Base-by-base conservation (phyloP, 2,329 filamentous ascomycete genomes). In the Zymoseptoria brevis region DNA sequence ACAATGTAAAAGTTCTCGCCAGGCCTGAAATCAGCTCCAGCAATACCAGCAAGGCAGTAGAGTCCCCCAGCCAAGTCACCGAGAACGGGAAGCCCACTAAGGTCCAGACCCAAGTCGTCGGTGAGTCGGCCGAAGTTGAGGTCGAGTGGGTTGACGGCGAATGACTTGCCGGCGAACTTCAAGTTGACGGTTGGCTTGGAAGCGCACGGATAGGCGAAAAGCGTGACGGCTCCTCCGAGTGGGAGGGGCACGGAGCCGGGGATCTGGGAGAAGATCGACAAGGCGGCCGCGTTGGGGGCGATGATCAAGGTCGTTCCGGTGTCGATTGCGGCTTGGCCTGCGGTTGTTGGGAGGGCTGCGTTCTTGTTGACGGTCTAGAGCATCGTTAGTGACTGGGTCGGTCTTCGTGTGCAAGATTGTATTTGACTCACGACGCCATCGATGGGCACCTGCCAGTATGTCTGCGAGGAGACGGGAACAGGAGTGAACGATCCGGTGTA, bases 301-400 rank as follows among this genome's bases (percentile, higher is more conserved):
- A 73, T 64, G 53, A 72, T 68, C 55, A 73, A 66, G 19, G 71
- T 72, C 11, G 69, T 72, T 45, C 66, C 66, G 24, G 66, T 68
- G 56, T 68, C 66, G 54, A 68, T 68, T 45, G 66, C 66, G 26
- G 63, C 63, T 52, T 67, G 62, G 41, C 65, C 66, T 6, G 51
- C 19, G 19, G 64, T 63, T 19, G 45, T 54, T n/a, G 56, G 24
- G 13, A 63, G 49, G n/a, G 61, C 54, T 11, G 56, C 21, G 21
- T 55, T 54, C 26, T 50, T 61, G 50, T 53, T 58, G 41, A 65
- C 61, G 4, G 49, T 56, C 16, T 53, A 11, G 41, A 64, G 63
- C 8, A 21, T 19, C 11, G 19, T 53, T n/a, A 45, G 22, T n/a
- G 41, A 49, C 41, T 24, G 19, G 19, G 22, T 7, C 21, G 9